Evolutionary conservation across 345 rosid species (phyloP).

Genomic region (Arabidopsis suecica): DNA sequence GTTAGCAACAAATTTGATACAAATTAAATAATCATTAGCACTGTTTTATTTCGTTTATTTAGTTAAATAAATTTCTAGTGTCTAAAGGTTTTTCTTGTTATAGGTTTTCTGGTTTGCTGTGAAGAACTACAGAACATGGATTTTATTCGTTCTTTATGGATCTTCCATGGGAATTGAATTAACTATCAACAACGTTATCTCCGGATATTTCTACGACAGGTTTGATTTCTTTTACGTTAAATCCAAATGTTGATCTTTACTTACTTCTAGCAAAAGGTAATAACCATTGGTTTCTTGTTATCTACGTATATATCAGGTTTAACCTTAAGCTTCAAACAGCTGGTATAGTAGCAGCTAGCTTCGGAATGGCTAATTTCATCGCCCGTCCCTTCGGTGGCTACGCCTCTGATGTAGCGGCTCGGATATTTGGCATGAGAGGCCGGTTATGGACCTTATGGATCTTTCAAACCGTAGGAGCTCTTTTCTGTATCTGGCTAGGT

Average conservation of each 20-base stretch:
- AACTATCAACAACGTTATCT: conserved; percentile 66
- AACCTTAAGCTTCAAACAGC: conserved; percentile 74
- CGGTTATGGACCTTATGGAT: conserved; percentile 78
- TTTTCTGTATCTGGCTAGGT: conserved; percentile 81
- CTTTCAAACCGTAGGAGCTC: conserved; percentile 75
- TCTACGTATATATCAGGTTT: conserved; percentile 51
- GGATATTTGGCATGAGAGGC: conserved; percentile 80
- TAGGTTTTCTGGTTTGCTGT: conserved; percentile 71
- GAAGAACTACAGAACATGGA: conserved; percentile 78
- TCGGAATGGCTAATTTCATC: conserved; percentile 80
- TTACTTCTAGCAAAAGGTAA: conserved; percentile 8
- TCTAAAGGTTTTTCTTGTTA: not conserved
- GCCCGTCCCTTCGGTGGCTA: conserved; percentile 88
- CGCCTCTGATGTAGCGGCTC: conserved; percentile 65
- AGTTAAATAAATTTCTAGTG: not conserved
- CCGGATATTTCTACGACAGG: conserved; percentile 71
- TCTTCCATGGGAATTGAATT: conserved; percentile 78
- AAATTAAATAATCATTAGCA: not conserved
- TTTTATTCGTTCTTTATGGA: conserved; percentile 69
- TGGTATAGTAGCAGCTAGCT: conserved; percentile 75
- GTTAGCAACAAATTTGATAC: not conserved
- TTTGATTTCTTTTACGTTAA: conserved; percentile 46
- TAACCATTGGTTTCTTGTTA: conserved; percentile 21
- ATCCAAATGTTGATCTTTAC: not conserved
- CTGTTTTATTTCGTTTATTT: not conserved